Evolutionary conservation across 169 alveolate species (phyloP), one percentile per base, ranked within the genome.

Genomic region (Pseudocohnilembus persalinus): DNA sequence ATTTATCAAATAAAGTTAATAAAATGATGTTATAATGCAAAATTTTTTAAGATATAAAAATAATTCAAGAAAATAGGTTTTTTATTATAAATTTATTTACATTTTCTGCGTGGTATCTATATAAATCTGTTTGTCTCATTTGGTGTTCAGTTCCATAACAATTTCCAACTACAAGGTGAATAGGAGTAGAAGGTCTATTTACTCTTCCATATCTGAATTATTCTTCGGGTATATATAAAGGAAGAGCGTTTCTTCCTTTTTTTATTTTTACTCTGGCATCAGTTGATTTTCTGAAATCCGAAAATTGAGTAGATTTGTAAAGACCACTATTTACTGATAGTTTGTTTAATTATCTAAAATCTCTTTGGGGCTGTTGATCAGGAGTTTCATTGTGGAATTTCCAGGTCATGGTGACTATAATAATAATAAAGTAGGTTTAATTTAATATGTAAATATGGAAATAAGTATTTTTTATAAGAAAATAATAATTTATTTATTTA

Each of bases 141-240:
- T 81, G 78, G 33, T 77, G 80, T 75, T 86, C 87, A 0, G 74
- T 68, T 15, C 90, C 90, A 80, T 86, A 86, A 68, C 83, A 80
- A 86, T 86, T 79, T 25, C 90, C 87, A 79, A 86, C 74, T 11
- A 86, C 87, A 49, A 86, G 63, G 33, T 76, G 73, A 76, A 86
- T 86, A 30, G 90, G 90, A 74, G 90, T 86, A 26, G 90, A 86
- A 63, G 90, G 87, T 86, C 90, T 85, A 65, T 86, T 86, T 33
- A 75, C 73, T 75, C 68, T 74, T 30, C 90, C 90, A 65, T 80
- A 86, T 80, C 87, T 74, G 79, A 86, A 86, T 65, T 86, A 86
- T 76, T 86, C 90, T 81, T 86, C 90, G 26, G 90, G 90, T 30
- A 86, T 74, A 35, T 86, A 76, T 74, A 86, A 80, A 35, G 90